Conservation (phyloP, 805 yeast genomes). For the Helenozyma rhizophorensis region DNA sequence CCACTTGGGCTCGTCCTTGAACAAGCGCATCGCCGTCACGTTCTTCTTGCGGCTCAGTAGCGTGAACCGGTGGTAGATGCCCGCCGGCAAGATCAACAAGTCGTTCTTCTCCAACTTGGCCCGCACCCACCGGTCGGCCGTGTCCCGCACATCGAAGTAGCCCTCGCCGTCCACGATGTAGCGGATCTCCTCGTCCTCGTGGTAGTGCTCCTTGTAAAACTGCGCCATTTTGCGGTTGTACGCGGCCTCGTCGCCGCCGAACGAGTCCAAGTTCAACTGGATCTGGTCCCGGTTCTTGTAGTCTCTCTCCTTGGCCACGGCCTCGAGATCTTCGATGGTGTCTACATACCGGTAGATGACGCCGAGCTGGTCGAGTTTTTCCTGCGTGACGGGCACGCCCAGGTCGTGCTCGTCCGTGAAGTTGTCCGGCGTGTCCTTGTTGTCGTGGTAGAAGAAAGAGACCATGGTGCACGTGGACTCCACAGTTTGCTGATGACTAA, state of each 20-base stretch:
- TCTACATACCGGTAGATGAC: constrained; percentile 58
- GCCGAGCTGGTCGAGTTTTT: constrained; percentile 55
- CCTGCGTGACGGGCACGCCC: constrained; percentile 52
- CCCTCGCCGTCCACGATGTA: constrained; percentile 89
- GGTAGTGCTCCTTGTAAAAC: constrained; percentile 83
- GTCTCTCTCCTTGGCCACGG: constrained; percentile 60
- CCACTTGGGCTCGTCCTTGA: constrained; percentile 97
- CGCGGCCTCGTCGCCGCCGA: constrained; percentile 53
- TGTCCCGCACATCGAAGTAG: constrained; percentile 79
- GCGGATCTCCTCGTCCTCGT: constrained; percentile 95
- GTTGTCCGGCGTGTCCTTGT: constrained; percentile 45
- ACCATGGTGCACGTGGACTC: constrained; percentile 25
- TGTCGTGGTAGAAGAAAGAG: constrained; percentile 62
- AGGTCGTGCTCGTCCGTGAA: constrained; percentile 71
- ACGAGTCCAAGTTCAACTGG: constrained; percentile 52
- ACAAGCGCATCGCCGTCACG: constrained; percentile 76
- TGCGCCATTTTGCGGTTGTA: constrained; percentile 60
- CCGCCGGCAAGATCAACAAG: constrained; percentile 76
- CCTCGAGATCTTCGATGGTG: constrained; percentile 53
- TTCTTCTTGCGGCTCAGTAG: constrained; percentile 52
- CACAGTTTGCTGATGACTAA: no score
- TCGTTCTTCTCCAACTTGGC: constrained; percentile 62
- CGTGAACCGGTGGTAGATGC: constrained; percentile 92
- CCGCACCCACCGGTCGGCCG: constrained; percentile 69
- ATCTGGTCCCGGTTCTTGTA: constrained; percentile 81